Evolutionary conservation across 208 protist species (phyloP), one percentile per base, ranked within the genome.

Genomic region (Acanthamoeba healyi): DNA sequence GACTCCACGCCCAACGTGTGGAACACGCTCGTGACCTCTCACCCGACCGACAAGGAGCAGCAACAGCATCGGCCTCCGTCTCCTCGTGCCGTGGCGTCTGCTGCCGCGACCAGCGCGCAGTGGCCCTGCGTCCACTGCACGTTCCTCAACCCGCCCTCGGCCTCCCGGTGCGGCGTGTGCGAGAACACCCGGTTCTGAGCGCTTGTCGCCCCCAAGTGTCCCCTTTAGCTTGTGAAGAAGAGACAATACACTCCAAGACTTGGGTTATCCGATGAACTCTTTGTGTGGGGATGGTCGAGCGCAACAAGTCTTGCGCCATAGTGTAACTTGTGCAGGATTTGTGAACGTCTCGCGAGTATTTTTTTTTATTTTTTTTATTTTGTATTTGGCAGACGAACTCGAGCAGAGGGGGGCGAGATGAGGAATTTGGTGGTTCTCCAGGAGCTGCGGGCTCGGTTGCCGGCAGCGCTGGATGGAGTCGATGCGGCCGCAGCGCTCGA

Each of bases 91-190:
- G 22, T 26, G 32, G 63, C 22, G n/a, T 29, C 29, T 29, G 38
- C 36, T 24, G 63, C 34, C 4, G 14, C 65, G 29, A 22, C n/a
- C 19, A 34, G n/a, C 36, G 40, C 34, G 14, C 19, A 89, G 49
- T 91, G 84, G 84, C 22, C 84, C 36, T 91, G 84, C 40, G 84
- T 54, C 36, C 22, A 32, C 26, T 91, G 84, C 56, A 91, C 84
- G 0, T 91, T 91, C 58, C 84, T 91, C 54, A 91, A 91, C 36
- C 32, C 84, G 15, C 9, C 84, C 9, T 34, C 56, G 6, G 54
- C 36, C 10, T 17, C 12, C 56, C 15, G 22, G 58, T 91, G 84
- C 54, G 84, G 44, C 36, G 61, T 91, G 40, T 91, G 84, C 56
- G 58, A 63, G 17, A 91, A 63, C 38, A 26, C 34, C 61, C 84